Base-by-base conservation (phyloP, 2,329 filamentous ascomycete genomes). In the Drechmeria coniospora region DNA sequence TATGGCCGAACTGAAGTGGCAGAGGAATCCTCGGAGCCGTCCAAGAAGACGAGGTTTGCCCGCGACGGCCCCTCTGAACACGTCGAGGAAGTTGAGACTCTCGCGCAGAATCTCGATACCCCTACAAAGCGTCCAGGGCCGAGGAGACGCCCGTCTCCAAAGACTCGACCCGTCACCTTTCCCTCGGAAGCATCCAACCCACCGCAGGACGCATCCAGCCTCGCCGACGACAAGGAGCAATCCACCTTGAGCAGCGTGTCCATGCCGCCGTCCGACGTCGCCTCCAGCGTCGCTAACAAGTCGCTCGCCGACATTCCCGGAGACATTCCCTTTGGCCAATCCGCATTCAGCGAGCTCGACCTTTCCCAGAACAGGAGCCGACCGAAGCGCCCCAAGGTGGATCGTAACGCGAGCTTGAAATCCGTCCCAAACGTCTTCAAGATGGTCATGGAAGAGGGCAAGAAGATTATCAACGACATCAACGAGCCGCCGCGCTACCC, bases 271-370 rank as follows among this genome's bases (percentile, higher is more conserved):
- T 54, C 49, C 4, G 52, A 55, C 11, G 24, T 53, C 4, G 47
- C 45, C 4, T 53, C 54, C 2, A 53, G 47, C 25, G 35, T 55
- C 8, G 39, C 61, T 4, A 59, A 56, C 19, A 69, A 69, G 36
- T 65, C 66, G 3, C 43, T 74, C 19, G 68, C 67, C 11, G 69
- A 75, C 21, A 68, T 56, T 10, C 44, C 50, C 3, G 53, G 51
- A 8, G 71, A 76, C 9, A 74, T 76, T 26, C 70, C 71, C 0
- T 65, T 74, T 43, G 72, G 72, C 5, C 67, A 68, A 36, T 76
- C 72, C 12, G 72, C 72, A n/a, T 76, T 77, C 38, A 76, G 68
- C 37, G 69, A 70, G 39, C 54, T 76, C 6, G 70, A 75, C 29
- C 46, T 76, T 2, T 61, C 69, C 1, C 42, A 63, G 1, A 56